A percentile compares a stretch with the other conserved stretches of the same genome.
Evolutionary conservation across 768 basidiomycete genomes (phyloP).

Genomic region (Mycena haematopus): DNA sequence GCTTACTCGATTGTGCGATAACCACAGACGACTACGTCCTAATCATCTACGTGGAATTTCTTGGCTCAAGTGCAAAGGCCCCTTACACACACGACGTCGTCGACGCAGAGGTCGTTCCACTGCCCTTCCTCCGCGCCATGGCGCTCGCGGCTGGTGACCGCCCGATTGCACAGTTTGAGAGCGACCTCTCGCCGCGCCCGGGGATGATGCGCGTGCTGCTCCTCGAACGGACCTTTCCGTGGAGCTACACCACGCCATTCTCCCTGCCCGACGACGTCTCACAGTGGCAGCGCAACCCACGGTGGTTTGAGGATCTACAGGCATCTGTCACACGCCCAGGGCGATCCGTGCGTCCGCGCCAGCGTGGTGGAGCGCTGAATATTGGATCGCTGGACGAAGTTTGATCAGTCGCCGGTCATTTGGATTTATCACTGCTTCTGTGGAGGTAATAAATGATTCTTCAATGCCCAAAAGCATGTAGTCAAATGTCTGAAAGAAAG

Average conservation of each 20-base stretch:
- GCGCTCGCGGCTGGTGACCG: not conserved
- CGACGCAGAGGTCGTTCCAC: not conserved
- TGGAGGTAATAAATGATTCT: too few species aligned
- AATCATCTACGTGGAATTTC: constrained; percentile 16
- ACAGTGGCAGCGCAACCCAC: not conserved
- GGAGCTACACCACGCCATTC: constrained; percentile 20
- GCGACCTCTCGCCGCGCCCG: constrained; percentile 8
- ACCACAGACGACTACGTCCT: constrained; percentile 7
- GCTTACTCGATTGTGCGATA: not conserved
- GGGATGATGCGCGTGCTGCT: constrained; percentile 17
- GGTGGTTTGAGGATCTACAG: constrained; percentile 17
- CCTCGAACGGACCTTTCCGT: constrained; percentile 3
- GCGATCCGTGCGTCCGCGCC: too few species aligned
- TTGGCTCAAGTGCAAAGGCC: constrained; percentile 3
- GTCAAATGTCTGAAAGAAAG: too few species aligned
- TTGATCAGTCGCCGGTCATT: too few species aligned
- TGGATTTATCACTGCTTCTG: too few species aligned
- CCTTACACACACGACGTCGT: constrained; percentile 13
- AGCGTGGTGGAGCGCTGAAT: too few species aligned
- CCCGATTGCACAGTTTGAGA: constrained; percentile 4
- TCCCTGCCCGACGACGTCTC: not conserved
- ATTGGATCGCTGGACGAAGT: too few species aligned
- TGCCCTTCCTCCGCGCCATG: not conserved
- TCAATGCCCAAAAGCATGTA: too few species aligned
- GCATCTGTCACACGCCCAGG: constrained; percentile 5